Evolutionary conservation across 495 filamentous ascomycete species (phyloP), one percentile per base, ranked within the genome.

Genomic region (Mytilinidion resinicola): DNA sequence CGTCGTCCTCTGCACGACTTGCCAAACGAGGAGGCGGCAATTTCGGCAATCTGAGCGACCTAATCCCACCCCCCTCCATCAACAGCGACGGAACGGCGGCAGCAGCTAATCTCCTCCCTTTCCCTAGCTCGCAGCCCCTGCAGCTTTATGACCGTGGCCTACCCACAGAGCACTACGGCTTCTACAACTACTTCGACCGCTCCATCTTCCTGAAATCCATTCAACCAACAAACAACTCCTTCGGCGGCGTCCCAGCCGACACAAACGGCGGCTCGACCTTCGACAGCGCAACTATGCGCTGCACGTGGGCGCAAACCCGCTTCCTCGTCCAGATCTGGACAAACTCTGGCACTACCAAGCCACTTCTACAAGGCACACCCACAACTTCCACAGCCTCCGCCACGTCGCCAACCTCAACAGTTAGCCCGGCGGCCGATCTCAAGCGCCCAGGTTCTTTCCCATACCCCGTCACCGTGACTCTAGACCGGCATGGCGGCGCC

Each of bases 281-380:
- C 56, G 65, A 70, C 0, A 76, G 84, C 37, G 87, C 90, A n/a
- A 76, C 75, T 4, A 80, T 81, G 14, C 73, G 87, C 17, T 88
- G 92, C 58, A 93, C 88, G 14, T 96, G 87, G 83, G 74, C 85
- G 0, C 79, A 90, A 61, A 95, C 90, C 3, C 83, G 92, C 9
- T 90, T 95, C 72, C 82, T 89, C 9, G 88, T 97, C 5, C 85
- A 90, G 66, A 95, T 96, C 53, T 98, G 90, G 90, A 98, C 92
- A 9, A 42, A 51, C 55, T 58, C 44, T 49, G 41, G 51, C 50
- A 52, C 33, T 11, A 55, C 48, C 33, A 64, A 57, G 55, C 39
- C 41, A 35, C 55, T 64, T 11, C 43, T 64, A 11, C 10, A 33
- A 9, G 53, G 35, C 35, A 57, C 51, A 48, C 43, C 51, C 1